phyloP scores from a whole-genome alignment of 2,329 filamentous ascomycete genomes.

The Colletotrichum australisinense region DNA sequence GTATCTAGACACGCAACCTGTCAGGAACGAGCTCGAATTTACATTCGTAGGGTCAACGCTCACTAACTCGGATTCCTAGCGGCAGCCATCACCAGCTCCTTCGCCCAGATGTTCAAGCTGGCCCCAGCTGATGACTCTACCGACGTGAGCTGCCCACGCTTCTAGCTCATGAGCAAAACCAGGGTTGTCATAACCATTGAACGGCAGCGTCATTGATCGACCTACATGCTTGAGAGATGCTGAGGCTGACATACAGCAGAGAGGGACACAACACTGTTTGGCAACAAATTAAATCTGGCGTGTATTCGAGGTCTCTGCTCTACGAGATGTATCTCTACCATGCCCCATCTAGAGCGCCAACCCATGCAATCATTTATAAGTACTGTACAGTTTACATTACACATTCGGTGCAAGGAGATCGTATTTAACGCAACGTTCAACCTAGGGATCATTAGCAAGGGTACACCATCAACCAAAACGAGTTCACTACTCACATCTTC shows the following conservation, averaged over 20 bases:
- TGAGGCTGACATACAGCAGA: background rate
- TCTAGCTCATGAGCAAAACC: no score
- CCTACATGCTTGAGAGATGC: no score
- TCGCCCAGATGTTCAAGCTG: no score
- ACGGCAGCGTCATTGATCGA: no score
- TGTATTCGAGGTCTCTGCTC: conserved; percentile 23
- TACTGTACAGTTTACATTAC: conserved; percentile 51
- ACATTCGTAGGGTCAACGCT: no score
- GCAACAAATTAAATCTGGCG: background rate
- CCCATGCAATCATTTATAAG: conserved; percentile 24
- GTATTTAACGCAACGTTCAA: conserved; percentile 91
- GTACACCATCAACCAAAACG: conserved; percentile 10
- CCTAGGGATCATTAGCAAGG: conserved; percentile 55
- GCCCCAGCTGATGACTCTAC: no score
- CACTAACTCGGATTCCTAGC: no score
- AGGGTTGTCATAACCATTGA: no score
- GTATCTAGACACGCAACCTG: no score
- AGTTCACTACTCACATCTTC: conserved; percentile 75
- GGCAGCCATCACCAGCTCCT: no score
- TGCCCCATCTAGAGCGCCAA: conserved; percentile 9
- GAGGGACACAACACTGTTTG: accelerated
- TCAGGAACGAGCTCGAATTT: no score
- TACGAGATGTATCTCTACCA: conserved; percentile 23
- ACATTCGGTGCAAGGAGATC: conserved; percentile 90
- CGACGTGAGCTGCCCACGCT: no score